Evolutionary conservation across 306 rosid species (phyloP).

Genomic region (Glycine latifolia): DNA sequence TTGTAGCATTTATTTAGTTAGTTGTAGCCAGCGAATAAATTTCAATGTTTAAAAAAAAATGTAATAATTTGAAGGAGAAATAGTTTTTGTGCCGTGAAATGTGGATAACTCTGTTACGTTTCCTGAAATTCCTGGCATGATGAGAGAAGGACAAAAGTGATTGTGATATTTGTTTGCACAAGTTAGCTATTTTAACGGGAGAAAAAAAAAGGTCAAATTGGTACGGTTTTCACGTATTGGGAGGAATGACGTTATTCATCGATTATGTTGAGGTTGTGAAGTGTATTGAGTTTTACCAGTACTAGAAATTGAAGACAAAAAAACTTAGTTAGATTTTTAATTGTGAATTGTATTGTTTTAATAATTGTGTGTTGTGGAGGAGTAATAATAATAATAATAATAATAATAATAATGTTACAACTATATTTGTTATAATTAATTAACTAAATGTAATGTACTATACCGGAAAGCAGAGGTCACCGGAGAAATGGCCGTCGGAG

Average conservation of each 20-base stretch:
- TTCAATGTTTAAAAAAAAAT: background rate
- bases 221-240: background rate
- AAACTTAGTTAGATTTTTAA: no score
- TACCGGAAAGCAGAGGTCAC: constrained; percentile 85
- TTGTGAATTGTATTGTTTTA: background rate
- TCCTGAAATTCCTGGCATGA: background rate
- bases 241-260: background rate
- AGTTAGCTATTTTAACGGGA: background rate
- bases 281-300: no score
- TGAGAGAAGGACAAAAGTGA: background rate
- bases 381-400: background rate
- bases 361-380: background rate
- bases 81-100: background rate
- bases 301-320: no score
- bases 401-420: background rate
- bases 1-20: background rate
- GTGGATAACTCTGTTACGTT: background rate
- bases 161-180: background rate
- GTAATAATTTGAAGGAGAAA: background rate
- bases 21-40: background rate
- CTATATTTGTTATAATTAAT: background rate
- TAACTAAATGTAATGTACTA: constrained; percentile 7
- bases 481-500: constrained; percentile 56
- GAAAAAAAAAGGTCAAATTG: background rate
- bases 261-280: background rate